Percentiles rank a stretch among this genome's conserved stretches.
These are phyloP conservation scores for Arthrocladium fulminans DNA, from an alignment of 2,329 filamentous ascomycete genomes.

Conservation along the genomic window DNA sequence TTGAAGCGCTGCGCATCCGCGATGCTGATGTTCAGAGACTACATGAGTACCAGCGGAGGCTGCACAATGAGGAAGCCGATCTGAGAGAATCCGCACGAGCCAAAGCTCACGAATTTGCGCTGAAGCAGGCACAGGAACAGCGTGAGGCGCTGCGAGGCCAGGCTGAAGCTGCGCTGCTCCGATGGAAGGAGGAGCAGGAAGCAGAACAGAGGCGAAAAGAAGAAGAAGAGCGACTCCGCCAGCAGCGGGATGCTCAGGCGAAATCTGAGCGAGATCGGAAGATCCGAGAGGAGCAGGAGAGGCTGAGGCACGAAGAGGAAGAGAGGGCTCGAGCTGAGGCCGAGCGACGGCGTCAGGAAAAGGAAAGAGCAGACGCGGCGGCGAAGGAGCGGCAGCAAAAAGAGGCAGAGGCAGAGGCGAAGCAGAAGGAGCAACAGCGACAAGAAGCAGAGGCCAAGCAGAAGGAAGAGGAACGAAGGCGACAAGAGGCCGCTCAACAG, in stretches of 20 bases:
- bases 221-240: conserved; percentile 30
- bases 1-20: conserved; percentile 35
- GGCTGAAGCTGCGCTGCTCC: conserved; percentile 46
- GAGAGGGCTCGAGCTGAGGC: conserved; percentile 34
- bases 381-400: conserved; percentile 27
- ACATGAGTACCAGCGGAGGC: conserved; percentile 34
- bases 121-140: conserved; percentile 56
- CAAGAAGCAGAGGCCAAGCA: conserved; percentile 5
- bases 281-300: conserved; percentile 29
- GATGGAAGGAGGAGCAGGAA: conserved; percentile 33
- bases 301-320: conserved; percentile 22
- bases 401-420: conserved; percentile 7
- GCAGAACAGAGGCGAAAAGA: conserved; percentile 27
- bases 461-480: conserved; percentile 1
- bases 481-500: conserved; percentile 8
- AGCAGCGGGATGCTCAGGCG: conserved; percentile 23
- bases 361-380: conserved; percentile 36
- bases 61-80: conserved; percentile 53
- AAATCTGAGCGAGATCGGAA: conserved; percentile 32
- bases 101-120: conserved; percentile 54
- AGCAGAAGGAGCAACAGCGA: conserved; percentile 9
- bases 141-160: conserved; percentile 56
- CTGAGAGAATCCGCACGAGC: conserved; percentile 54
- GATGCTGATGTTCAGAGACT: conserved; percentile 36
- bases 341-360: conserved; percentile 42